Base-by-base conservation (phyloP, 352 stramenopile genomes). In the Phytophthora palmivora region DNA sequence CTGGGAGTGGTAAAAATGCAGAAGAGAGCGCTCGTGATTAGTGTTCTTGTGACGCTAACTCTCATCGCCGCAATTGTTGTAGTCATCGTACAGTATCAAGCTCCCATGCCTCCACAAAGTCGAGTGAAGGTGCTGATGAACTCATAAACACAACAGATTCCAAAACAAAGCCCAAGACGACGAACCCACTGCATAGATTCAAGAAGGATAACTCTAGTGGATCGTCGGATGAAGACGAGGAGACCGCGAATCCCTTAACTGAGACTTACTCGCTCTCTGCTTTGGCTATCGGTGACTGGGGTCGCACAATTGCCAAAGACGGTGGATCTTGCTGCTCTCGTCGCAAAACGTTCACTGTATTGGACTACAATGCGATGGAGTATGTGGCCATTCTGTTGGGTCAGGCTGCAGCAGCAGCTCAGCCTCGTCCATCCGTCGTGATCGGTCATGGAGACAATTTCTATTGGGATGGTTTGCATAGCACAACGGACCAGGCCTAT, bases 391-490 rank as follows among this genome's bases (percentile, higher is more conserved):
- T 74, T 28, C 48, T 91, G 18, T 70, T 91, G 58, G 78, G 78
- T 37, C 76, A 85, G n/a, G 69, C 71, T 6, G 72, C 71, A 14
- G 64, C 57, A n/a, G 56, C 37, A 15, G 68, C 63, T 43, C 67
- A 57, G 39, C 60, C 26, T 46, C 72, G 48, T 34, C 70, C 57
- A 57, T 77, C 55, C 16, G 74, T 79, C 5, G 70, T 91, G 22
- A 70, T 92, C 37, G 73, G 79, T 28, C 83, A 90, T 58, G 83
- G 78, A 7, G 87, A 95, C 56, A 94, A 87, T 57, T 93, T 95
- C 16, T 95, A 95, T 56, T 95, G 86, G 86, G 72, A 82, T 9
- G 86, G 86, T 2, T 70, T 93, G 46, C 74, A 84, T 11, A 74
- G 76, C 32, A 43, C 56, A 15, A 83, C 60, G 1, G 82, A 93